A percentile compares a stretch with the other conserved stretches of the same genome.
Conservation (phyloP, 2,329 filamentous ascomycete species). For the Aureobasidium mangrovei region DNA sequence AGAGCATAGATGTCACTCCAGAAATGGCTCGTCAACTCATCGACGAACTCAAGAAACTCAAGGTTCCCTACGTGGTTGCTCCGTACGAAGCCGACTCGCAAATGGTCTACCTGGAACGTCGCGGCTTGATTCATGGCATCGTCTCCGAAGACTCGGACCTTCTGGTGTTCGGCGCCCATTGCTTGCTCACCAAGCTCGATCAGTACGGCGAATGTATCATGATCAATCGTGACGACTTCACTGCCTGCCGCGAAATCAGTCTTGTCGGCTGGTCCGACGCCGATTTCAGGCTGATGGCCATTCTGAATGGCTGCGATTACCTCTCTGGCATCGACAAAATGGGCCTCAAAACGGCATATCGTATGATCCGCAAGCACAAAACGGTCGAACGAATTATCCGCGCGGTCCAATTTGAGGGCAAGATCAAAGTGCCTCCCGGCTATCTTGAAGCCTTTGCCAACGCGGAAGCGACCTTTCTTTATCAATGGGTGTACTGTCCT, state of each 20-base stretch:
- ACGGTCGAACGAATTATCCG: conserved; percentile 73
- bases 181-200: conserved; percentile 86
- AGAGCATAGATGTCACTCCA: conserved; percentile 89
- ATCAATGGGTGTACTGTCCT: conserved; percentile 92
- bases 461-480: conserved; percentile 85
- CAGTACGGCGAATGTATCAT: conserved; percentile 89
- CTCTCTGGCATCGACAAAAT: conserved; percentile 75
- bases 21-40: conserved; percentile 91
- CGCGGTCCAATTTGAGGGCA: conserved; percentile 81
- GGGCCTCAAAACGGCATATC: conserved; percentile 88
- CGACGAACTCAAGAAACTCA: conserved; percentile 74
- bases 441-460: conserved; percentile 76
- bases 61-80: conserved; percentile 81
- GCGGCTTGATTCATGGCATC: conserved; percentile 77
- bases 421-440: conserved; percentile 67
- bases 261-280: conserved; percentile 85
- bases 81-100: conserved; percentile 98
- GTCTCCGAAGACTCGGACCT: conserved; percentile 95
- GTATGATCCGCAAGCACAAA: conserved; percentile 83
- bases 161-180: conserved; percentile 86
- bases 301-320: conserved; percentile 94
- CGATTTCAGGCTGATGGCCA: conserved; percentile 92
- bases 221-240: conserved; percentile 82
- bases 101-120: conserved; percentile 81
- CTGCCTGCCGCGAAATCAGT: conserved; percentile 77